Base-by-base conservation (phyloP, 148 eudicot genomes). In the Cornus florida region DNA sequence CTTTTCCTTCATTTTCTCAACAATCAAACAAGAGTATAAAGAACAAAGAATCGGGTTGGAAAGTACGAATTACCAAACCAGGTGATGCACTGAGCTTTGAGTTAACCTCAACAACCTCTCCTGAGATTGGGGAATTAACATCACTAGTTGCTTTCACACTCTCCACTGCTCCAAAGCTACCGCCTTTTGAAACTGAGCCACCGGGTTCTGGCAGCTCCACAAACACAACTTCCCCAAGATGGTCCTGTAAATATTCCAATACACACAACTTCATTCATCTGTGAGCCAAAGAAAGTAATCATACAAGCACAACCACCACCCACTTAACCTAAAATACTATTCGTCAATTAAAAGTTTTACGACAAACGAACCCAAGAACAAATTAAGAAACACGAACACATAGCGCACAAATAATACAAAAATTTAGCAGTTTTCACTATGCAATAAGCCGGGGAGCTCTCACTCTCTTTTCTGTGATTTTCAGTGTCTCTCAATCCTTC, bases 121-220 rank as follows among this genome's bases (percentile, higher is more conserved):
- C 98, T 10, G 98, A 89, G 53, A 94, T 94, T 28, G 98, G 98
- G 67, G 95, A 92, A 66, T 92, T 92, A 14, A 92, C 82, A 84
- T 92, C 98, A 79, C 98, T 94, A 35, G 92, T 94, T 53, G 98
- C 98, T 80, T 94, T 94, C 2, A 94, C 98, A 91, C 98, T 94
- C 72, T 94, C 98, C 14, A 94, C 97, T 12, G 93, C 88, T 74
- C 98, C 99, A 84, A 93, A 94, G 67, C 97, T 79, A 19, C 43
- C 81, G 19, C 91, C 97, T 72, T 88, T 81, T 41, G 81, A 6
- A 8, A 91, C 92, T 17, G 84, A 20, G 32, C 74, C 78, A 1
- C 97, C 98, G 32, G 82, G 50, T 33, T 96, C 98, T 13, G 98
- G 99, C 72, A 96, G 84, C 78, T 96, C 99, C 74, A 92, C 98